Conservation (phyloP, 148 eudicot genomes). For the Rhododendron mucronatum region DNA sequence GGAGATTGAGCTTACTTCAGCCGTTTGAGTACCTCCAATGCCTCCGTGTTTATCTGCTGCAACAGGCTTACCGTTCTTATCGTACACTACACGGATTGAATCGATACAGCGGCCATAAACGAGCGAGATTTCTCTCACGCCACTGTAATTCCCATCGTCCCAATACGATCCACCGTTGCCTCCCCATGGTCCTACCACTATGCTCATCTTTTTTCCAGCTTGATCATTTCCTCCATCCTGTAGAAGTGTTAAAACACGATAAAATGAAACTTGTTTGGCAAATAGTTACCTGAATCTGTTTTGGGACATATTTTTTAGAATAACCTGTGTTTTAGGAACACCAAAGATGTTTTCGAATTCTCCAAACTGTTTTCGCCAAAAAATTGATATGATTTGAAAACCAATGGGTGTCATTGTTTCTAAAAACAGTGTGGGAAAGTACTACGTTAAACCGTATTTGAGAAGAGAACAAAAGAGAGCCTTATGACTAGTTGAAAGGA, state of each 20-base stretch:
- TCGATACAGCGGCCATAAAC: conserved; percentile 29
- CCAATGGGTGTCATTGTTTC: neutral
- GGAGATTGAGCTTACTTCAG: conserved; percentile 33
- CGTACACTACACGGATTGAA: conserved; percentile 35
- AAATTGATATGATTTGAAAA: neutral
- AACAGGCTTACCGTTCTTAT: conserved; percentile 57
- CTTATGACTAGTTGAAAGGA: neutral
- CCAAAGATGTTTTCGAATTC: neutral
- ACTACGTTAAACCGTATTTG: neutral
- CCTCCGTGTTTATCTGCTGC: conserved; percentile 43
- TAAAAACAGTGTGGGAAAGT: neutral
- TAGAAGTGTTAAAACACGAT: neutral
- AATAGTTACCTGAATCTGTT: neutral
- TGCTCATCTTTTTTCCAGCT: conserved; percentile 24
- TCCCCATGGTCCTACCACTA: conserved; percentile 70
- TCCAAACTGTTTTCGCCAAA: neutral
- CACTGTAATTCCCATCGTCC: conserved; percentile 55
- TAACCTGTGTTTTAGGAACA: neutral
- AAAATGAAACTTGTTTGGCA: neutral
- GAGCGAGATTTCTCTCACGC: conserved; percentile 49
- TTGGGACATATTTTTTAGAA: neutral
- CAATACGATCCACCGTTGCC: conserved; percentile 58
- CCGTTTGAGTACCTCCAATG: conserved; percentile 33
- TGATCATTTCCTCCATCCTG: conserved; percentile 27
- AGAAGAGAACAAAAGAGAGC: neutral